Percentiles rank a stretch among this genome's conserved stretches.
phyloP scores from a whole-genome alignment of 2,329 filamentous ascomycete genomes.

The Alternaria sp. region DNA sequence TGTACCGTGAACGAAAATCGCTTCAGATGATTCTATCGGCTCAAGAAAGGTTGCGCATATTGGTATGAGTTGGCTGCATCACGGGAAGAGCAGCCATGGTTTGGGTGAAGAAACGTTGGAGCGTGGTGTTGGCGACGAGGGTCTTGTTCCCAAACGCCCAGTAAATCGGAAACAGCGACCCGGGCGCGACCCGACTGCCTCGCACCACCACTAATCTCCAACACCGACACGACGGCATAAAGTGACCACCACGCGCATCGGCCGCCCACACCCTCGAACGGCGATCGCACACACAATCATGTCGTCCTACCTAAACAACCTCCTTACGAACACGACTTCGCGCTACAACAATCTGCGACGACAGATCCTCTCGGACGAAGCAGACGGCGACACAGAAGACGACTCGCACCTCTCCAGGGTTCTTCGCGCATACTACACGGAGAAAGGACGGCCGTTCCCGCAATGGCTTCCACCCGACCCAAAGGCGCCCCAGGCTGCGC shows the following conservation, averaged over 20 bases:
- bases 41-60: background rate
- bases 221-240: slow-evolving; percentile 4
- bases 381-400: slow-evolving; percentile 70
- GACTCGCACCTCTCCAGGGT: slow-evolving; percentile 95
- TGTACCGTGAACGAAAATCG: background rate
- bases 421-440: slow-evolving; percentile 88
- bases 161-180: slow-evolving; percentile 20
- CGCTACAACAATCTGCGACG: slow-evolving; percentile 65
- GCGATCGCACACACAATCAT: slow-evolving; percentile 24
- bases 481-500: slow-evolving; percentile 65
- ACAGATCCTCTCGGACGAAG: slow-evolving; percentile 70
- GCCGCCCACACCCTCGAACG: background rate
- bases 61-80: background rate
- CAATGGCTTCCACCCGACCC: slow-evolving; percentile 89
- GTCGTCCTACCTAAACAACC: slow-evolving; percentile 81
- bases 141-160: slow-evolving; percentile 18
- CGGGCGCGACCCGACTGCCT: slow-evolving; percentile 5
- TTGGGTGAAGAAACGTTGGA: background rate
- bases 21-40: background rate
- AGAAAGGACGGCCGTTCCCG: slow-evolving; percentile 83
- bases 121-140: background rate
- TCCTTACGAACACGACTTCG: slow-evolving; percentile 63
- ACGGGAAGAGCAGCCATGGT: background rate
- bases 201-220: slow-evolving; percentile 7
- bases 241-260: background rate